Evolutionary conservation across 805 yeast genomes (phyloP), one percentile per base, ranked within the genome.

Genomic region (Candida ulmi): DNA sequence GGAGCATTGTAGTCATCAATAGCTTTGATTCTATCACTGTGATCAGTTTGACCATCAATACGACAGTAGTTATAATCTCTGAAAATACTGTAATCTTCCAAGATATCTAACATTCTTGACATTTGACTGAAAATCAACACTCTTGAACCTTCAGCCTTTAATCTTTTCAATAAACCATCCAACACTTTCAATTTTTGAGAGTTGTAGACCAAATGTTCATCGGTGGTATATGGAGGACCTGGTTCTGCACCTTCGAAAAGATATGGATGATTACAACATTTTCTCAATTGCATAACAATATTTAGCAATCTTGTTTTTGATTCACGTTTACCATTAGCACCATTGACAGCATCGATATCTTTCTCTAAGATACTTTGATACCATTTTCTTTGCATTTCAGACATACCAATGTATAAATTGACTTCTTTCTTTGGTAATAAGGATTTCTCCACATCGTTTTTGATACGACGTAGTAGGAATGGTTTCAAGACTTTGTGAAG

Each of bases 191-290:
- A 71, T 55, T 84, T 84, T 40, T 79, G 81, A 4, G 88, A 71
- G 57, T 84, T 84, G 59, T 60, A 81, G 26, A 84, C 80, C 57
- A 84, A 68, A 63, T 84, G 95, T 56, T 84, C 93, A 59, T 84
- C 95, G 0, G 91, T 84, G 8, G 93, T 84, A 51, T 68, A 84
- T 17, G 95, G 95, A 16, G 95, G 95, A 11, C 95, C 95, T 1
- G 93, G 93, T 54, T 84, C 95, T 1, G 91, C 93, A 33, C 95
- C 95, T 57, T 84, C 93, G 52, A 84, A 84, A 30, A 84, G 62
- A 55, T 84, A 84, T 12, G 95, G 95, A 62, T 84, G 95, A 52
- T 84, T 84, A 63, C 91, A 84, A 58, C 93, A 84, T 58, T 84
- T 84, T 56, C 93, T 72, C 52, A 84, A 66, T 58, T 84, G 95